Percentiles rank a stretch among this genome's conserved stretches.
Conservation (phyloP, 1,284 basidiomycete genomes). For the Microbotryum lychnidis-dioicae region DNA sequence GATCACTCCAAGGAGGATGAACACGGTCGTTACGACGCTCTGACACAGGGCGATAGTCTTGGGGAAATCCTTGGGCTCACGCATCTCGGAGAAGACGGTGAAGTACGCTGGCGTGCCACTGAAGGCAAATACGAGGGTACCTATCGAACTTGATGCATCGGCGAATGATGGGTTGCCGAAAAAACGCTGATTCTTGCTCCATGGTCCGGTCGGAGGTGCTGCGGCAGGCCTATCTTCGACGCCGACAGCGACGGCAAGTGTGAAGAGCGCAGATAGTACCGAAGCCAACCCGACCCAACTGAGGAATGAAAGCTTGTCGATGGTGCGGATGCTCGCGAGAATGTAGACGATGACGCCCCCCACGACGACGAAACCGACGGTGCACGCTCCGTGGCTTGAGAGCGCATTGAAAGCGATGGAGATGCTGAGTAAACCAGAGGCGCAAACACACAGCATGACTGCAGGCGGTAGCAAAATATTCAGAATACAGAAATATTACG, state of each 20-base stretch:
- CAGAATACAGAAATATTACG: too few relatives aligned
- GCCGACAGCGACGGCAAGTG: conserved; percentile 48
- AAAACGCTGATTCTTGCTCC: conserved; percentile 33
- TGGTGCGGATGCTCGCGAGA: conserved; percentile 38
- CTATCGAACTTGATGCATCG: conserved; percentile 16
- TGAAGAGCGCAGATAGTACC: conserved; percentile 36
- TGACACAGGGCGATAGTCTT: conserved; percentile 31
- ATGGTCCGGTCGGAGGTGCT: conserved; percentile 40
- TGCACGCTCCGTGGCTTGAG: conserved; percentile 29
- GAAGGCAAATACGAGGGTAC: conserved; percentile 16
- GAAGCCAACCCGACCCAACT: conserved; percentile 39
- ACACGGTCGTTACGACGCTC: conserved; percentile 30
- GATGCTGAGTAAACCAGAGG: conserved; percentile 35
- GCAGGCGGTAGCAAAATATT: background rate
- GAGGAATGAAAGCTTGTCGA: conserved; percentile 40
- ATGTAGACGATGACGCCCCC: conserved; percentile 34
- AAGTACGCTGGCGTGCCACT: conserved; percentile 34
- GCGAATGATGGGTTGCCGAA: conserved; percentile 17
- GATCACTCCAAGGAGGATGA: conserved; percentile 31
- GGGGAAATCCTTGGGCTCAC: conserved; percentile 35
- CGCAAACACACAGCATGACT: conserved; percentile 13
- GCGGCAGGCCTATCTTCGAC: conserved; percentile 45
- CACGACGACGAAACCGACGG: conserved; percentile 30
- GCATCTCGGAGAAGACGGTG: conserved; percentile 42
- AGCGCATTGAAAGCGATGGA: conserved; percentile 43